These are phyloP conservation scores for Imleria badia DNA, from an alignment of 768 basidiomycete species.

Conservation along the genomic window DNA sequence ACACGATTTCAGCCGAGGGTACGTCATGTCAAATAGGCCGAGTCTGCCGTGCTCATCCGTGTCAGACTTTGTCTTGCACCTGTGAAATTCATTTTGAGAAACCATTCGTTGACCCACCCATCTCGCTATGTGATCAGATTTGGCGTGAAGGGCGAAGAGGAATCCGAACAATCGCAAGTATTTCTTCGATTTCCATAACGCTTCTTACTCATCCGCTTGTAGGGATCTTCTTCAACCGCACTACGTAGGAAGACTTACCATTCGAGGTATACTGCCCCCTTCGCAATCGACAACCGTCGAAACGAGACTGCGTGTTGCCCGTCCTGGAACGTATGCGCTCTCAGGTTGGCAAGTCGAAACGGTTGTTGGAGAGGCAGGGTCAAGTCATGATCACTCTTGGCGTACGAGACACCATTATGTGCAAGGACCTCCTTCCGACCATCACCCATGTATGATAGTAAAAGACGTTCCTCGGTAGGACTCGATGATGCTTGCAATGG, in stretches of 20 bases:
- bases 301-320: constrained; percentile 57
- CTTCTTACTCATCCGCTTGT: constrained; percentile 9
- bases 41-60: constrained; percentile 5
- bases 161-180: constrained; percentile 24
- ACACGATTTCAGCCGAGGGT: constrained; percentile 77
- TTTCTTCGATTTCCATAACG: not conserved
- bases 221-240: constrained; percentile 50
- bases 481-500: not conserved
- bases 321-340: constrained; percentile 64
- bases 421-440: constrained; percentile 34
- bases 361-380: constrained; percentile 47
- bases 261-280: constrained; percentile 58
- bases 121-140: constrained; percentile 60
- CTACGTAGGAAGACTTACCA: constrained; percentile 67
- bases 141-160: constrained; percentile 22
- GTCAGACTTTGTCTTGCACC: constrained; percentile 55
- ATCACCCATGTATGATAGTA: constrained; percentile 37
- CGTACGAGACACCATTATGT: constrained; percentile 40
- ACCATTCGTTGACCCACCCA: constrained; percentile 66
- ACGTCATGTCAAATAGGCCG: constrained; percentile 27
- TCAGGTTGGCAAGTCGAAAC: constrained; percentile 71
- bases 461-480: constrained; percentile 13
- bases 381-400: constrained; percentile 27
- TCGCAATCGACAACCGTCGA: constrained; percentile 42
- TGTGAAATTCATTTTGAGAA: constrained; percentile 60